Evolutionary conservation across 306 rosid genomes (phyloP), one percentile per base, ranked within the genome.

Genomic region (Morella rubra): DNA sequence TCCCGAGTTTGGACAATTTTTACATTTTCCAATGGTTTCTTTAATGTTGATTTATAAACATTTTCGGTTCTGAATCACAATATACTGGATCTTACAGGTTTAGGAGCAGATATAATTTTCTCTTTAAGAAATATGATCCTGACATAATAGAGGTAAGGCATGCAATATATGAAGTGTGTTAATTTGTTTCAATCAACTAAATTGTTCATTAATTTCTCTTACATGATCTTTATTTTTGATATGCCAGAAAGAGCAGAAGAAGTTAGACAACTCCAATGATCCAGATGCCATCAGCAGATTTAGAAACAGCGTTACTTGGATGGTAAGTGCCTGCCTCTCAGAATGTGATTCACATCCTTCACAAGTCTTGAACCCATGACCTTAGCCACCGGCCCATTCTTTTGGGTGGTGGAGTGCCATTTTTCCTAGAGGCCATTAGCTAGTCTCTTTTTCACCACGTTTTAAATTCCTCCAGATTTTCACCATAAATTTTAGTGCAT

Each of bases 31-130:
- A 22, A 45, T 27, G 40, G 37, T 42, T 71, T 76, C 44, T 73
- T 61, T 68, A 42, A 65, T 44, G 37, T 71, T 76, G 40, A 5
- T 3, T 14, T 24, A 5, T 47, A 72, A 59, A 24, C 65, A 61
- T 32, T 32, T 32, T 32, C 37, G 37, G 37, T 32, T 32, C 3
- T 32, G 37, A 2, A 32, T 32, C 37, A 2, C 37, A 2, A 32
- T 18, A 7, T 76, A 8, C 46, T 70, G 80, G 74, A 75, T 69
- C 80, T 86, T 75, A 72, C 92, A 92, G 97, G 87, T 89, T 85
- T 81, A 94, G 83, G 84, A 89, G 89, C 85, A 86, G 94, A 84
- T 92, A 86, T 66, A 72, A 64, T 78, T 94, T 94, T 77, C 81
- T 89, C 14, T 92, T 52, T 56, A 86, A 87, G 58, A 73, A 80